These are phyloP conservation scores for Puccinia polysora DNA, from an alignment of 1,284 basidiomycete genomes.

Conservation along the genomic window DNA sequence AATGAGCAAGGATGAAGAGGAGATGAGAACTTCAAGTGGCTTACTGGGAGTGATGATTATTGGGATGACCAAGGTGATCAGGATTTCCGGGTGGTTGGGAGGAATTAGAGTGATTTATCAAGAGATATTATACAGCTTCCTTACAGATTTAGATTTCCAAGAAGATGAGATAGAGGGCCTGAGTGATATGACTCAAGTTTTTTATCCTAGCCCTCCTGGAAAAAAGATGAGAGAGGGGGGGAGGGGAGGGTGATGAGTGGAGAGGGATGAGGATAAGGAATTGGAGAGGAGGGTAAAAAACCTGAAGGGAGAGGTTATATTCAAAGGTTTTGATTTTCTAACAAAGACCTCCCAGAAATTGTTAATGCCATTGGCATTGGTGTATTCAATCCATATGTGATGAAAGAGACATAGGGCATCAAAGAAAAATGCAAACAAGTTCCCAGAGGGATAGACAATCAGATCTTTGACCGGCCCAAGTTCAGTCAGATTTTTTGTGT, in stretches of 20 bases:
- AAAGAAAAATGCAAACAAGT: constrained; percentile 89
- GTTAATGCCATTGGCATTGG: constrained; percentile 45
- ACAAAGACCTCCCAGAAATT: constrained; percentile 6
- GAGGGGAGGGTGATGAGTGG: constrained; percentile 22
- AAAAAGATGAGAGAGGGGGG: neutral
- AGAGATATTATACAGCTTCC: constrained; percentile 77
- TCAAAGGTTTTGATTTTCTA: constrained; percentile 45
- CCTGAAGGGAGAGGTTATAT: constrained; percentile 64
- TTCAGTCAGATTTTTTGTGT: no score
- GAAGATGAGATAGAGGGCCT: constrained; percentile 83
- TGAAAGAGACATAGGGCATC: constrained; percentile 59
- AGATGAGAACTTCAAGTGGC: neutral
- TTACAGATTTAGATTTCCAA: constrained; percentile 87
- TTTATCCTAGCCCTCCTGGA: constrained; percentile 67
- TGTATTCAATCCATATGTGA: constrained; percentile 59
- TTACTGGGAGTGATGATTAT: neutral
- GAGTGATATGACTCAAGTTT: constrained; percentile 76
- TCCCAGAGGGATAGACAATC: constrained; percentile 84
- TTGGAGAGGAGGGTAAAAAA: constrained; percentile 54
- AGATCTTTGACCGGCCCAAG: constrained; percentile 76
- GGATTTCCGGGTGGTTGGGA: neutral
- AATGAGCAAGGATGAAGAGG: neutral
- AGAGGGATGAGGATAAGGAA: neutral
- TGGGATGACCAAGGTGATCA: constrained; percentile 8
- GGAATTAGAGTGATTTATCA: constrained; percentile 56